These are phyloP conservation scores for Schoenoplectus triqueter DNA, from an alignment of 202 grass and related monocot genomes.

Conservation along the genomic window DNA sequence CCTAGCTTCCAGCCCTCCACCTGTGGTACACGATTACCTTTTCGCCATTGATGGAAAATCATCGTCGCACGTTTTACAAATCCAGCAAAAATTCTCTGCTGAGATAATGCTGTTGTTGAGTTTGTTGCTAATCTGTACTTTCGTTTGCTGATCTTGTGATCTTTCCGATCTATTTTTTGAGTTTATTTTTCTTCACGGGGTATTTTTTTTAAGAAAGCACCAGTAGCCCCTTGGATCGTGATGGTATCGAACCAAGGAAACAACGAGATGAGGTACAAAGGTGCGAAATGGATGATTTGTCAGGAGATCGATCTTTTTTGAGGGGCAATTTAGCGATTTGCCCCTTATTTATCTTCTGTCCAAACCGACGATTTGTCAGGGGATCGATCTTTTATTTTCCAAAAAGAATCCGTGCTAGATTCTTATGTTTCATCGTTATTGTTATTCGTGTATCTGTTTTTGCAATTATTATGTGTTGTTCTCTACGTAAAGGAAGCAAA, in stretches of 20 bases:
- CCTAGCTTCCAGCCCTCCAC: background rate
- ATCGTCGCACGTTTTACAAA: background rate
- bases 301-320: background rate
- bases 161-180: background rate
- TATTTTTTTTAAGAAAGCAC: slow-evolving; percentile 12
- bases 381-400: background rate
- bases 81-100: background rate
- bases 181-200: background rate
- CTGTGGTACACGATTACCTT: too few species aligned
- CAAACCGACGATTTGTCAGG: background rate
- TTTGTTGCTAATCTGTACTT: background rate
- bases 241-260: slow-evolving; percentile 29
- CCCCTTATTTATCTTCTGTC: slow-evolving; percentile 7
- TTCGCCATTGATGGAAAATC: too few species aligned
- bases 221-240: slow-evolving; percentile 33
- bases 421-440: background rate
- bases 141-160: background rate
- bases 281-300: slow-evolving; percentile 20
- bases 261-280: slow-evolving; percentile 27
- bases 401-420: too few species aligned
- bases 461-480: background rate
- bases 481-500: background rate
- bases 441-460: background rate
- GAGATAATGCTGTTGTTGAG: background rate
- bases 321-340: slow-evolving; percentile 3